A percentile compares a stretch with the other conserved stretches of the same genome.
phyloP scores from a whole-genome alignment of 352 stramenopile species.

The Phytophthora chlamydospora region DNA sequence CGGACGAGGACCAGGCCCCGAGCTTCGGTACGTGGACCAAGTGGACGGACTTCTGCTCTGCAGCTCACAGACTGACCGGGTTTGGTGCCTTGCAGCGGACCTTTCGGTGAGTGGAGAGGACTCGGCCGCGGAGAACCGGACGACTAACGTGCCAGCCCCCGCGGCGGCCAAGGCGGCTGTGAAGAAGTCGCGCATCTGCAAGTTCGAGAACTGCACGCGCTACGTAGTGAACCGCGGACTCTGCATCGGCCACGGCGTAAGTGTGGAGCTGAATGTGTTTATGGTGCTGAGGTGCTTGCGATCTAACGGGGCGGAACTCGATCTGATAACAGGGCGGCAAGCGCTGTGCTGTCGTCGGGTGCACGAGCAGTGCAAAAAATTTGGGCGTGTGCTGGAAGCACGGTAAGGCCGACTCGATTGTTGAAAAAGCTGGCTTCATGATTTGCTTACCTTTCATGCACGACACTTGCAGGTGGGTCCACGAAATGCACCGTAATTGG shows the following conservation, averaged over 20 bases:
- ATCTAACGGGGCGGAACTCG: slow-evolving; percentile 19
- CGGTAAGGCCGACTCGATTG: slow-evolving; percentile 45
- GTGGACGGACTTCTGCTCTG: slow-evolving; percentile 23
- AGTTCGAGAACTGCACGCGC: slow-evolving; percentile 74
- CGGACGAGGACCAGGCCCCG: slow-evolving; percentile 32
- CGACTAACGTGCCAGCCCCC: slow-evolving; percentile 27
- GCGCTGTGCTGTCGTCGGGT: slow-evolving; percentile 62
- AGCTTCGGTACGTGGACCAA: slow-evolving; percentile 44
- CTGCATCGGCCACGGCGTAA: slow-evolving; percentile 73
- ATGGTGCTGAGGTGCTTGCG: slow-evolving; percentile 8
- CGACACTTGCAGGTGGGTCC: slow-evolving; percentile 57
- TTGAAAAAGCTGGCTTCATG: slow-evolving; percentile 44
- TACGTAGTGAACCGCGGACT: slow-evolving; percentile 81
- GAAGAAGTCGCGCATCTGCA: slow-evolving; percentile 81
- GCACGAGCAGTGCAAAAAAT: slow-evolving; percentile 80
- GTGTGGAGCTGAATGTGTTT: slow-evolving; percentile 9
- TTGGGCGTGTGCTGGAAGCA: slow-evolving; percentile 81
- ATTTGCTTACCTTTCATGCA: slow-evolving; percentile 36
- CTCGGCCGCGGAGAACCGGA: slow-evolving; percentile 27
- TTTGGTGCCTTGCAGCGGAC: slow-evolving; percentile 30
- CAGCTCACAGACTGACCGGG: slow-evolving; percentile 28
- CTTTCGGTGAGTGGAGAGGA: slow-evolving; percentile 21
- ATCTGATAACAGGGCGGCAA: slow-evolving; percentile 68
- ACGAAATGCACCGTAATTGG: slow-evolving; percentile 70
- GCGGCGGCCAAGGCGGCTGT: slow-evolving; percentile 27